A percentile compares a stretch with the other conserved stretches of the same genome.
phyloP scores from a whole-genome alignment of 768 basidiomycete genomes.

The Lactifluus echinatus region DNA sequence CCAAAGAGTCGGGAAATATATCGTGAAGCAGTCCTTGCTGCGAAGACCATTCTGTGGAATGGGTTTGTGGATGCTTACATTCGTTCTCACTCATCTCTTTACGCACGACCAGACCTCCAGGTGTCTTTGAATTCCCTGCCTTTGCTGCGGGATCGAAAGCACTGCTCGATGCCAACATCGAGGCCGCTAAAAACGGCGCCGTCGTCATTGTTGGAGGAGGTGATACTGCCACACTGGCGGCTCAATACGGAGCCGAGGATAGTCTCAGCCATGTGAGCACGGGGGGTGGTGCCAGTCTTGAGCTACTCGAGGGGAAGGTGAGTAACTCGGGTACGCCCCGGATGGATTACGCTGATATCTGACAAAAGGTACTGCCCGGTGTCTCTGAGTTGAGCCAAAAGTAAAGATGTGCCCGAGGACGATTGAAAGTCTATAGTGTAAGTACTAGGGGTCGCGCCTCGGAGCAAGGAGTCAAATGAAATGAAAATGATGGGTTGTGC shows the following conservation, averaged over 20 bases:
- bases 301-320: constrained; percentile 97
- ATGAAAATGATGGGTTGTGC: not conserved
- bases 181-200: constrained; percentile 77
- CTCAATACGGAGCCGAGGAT: constrained; percentile 76
- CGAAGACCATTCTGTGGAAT: constrained; percentile 98
- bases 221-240: constrained; percentile 93
- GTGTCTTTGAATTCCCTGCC: constrained; percentile 93
- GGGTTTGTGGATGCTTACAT: constrained; percentile 42
- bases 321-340: constrained; percentile 17
- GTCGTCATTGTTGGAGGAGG: constrained; percentile 95
- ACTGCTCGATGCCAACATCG: constrained; percentile 77
- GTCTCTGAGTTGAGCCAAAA: constrained; percentile 88
- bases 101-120: constrained; percentile 61
- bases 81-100: not conserved
- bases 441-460: not conserved
- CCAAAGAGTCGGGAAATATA: constrained; percentile 76
- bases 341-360: constrained; percentile 18
- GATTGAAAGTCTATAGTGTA: constrained; percentile 7
- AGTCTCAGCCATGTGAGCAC: constrained; percentile 95
- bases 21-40: constrained; percentile 66
- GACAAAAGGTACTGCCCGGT: constrained; percentile 68
- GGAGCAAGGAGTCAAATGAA: too few relatives aligned
- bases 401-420: constrained; percentile 25
- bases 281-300: constrained; percentile 88
- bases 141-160: constrained; percentile 82